These are phyloP conservation scores for Amanita inopinata DNA, from an alignment of 768 basidiomycete species.

Conservation along the genomic window DNA sequence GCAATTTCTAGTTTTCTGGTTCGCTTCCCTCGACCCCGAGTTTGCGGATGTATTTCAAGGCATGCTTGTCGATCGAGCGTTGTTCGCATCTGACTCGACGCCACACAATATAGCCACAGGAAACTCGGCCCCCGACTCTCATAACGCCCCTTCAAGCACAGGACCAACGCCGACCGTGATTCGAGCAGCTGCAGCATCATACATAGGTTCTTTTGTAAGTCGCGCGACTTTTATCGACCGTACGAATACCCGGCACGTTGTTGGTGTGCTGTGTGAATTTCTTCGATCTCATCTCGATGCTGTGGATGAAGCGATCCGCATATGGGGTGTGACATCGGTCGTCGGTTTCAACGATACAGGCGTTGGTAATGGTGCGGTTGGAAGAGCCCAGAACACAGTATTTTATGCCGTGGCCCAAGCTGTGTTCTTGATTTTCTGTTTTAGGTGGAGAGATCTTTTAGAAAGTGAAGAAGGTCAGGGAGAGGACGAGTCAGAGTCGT, in stretches of 20 bases:
- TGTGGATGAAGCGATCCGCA: constrained; percentile 41
- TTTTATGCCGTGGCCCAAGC: constrained; percentile 93
- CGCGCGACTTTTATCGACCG: constrained; percentile 81
- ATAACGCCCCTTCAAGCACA: constrained; percentile 21
- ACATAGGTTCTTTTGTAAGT: constrained; percentile 87
- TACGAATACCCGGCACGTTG: constrained; percentile 60
- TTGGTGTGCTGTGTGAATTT: constrained; percentile 81
- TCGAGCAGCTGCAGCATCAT: constrained; percentile 86
- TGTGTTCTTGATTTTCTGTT: constrained; percentile 95
- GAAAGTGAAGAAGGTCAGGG: constrained; percentile 52
- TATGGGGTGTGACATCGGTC: constrained; percentile 21
- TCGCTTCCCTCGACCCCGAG: constrained; percentile 78
- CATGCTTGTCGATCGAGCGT: constrained; percentile 83
- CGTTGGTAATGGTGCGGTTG: constrained; percentile 17
- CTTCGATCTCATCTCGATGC: constrained; percentile 67
- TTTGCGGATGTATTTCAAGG: constrained; percentile 93
- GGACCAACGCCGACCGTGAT: constrained; percentile 56
- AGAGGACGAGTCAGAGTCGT: constrained; percentile 32
- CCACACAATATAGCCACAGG: constrained; percentile 8
- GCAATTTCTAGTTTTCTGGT: constrained; percentile 96
- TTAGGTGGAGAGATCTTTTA: constrained; percentile 86
- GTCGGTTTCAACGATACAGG: constrained; percentile 11
- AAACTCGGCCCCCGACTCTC: background rate
- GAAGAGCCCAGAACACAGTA: constrained; percentile 44
- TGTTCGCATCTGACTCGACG: constrained; percentile 34